Base-by-base conservation (phyloP, 2,329 filamentous ascomycete genomes). In the Graphilbum fragrans region DNA sequence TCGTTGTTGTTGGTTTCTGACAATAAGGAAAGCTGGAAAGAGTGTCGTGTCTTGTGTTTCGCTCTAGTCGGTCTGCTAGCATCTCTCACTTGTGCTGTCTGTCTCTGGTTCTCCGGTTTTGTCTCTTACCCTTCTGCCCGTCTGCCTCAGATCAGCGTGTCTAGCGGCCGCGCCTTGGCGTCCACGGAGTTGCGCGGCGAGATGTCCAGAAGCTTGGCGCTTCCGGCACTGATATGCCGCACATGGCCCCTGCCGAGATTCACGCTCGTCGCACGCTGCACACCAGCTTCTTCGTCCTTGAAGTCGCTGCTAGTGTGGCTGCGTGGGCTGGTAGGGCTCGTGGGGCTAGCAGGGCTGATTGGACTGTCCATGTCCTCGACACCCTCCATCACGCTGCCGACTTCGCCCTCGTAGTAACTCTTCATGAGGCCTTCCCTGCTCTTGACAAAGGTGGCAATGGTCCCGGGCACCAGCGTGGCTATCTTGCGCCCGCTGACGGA, bases 181-280 rank as follows among this genome's bases (percentile, higher is more conserved):
- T 79, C 76, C 12, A 62, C 59, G 19, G 74, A 80, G 35, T 58
- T 56, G 21, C 71, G 66, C 19, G 74, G 68, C 18, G 70, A 69
- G 37, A 88, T 68, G 38, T 87, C 78, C 38, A 92, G 63, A 39
- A 90, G 60, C 58, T 77, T 82, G 11, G 83, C 83, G 53, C 82
- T 88, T 38, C 84, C 84, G 35, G 82, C 81, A 53, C 82, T 88
- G 53, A 87, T 78, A 48, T 81, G 81, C 41, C 80, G 72, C 18
- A 67, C 74, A 51, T 88, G 82, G 10, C 70, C 67, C 52, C 69
- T 74, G 44, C 74, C 74, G 38, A 82, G 66, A 46, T 81, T 75
- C 43, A 90, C 66, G 58, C 82, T 90, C 39, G 70, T 79, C 22
- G 86, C 84, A 50, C 81, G 77, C 51, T 78, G 73, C 19, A 69